Percentiles rank a stretch among this genome's conserved stretches.
These are phyloP conservation scores for Erodium moschatum DNA, from an alignment of 441 rosid species.

Conservation along the genomic window DNA sequence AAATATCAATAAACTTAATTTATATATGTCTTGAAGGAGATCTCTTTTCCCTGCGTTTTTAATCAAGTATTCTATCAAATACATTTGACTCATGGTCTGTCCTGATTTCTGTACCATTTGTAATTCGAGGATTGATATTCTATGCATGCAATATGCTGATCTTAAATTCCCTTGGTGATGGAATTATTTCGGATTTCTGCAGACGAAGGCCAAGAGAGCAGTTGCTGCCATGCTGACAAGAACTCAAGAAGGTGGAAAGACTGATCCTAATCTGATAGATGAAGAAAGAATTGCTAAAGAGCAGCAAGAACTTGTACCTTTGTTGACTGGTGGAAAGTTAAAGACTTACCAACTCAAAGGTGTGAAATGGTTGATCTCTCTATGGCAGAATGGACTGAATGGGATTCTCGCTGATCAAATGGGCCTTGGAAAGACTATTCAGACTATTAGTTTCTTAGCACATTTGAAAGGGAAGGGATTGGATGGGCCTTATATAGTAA, in stretches of 20 bases:
- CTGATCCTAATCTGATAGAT: conserved; percentile 45
- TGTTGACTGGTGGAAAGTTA: conserved; percentile 78
- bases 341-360: conserved; percentile 90
- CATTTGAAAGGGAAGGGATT: conserved; percentile 78
- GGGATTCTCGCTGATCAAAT: conserved; percentile 97
- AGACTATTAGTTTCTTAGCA: conserved; percentile 80
- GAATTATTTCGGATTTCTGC: conserved; percentile 3
- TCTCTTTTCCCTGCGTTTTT: too few relatives aligned
- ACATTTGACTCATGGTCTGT: too few relatives aligned
- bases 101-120: too few relatives aligned
- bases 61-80: too few relatives aligned
- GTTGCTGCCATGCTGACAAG: conserved; percentile 94
- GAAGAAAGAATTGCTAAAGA: conserved; percentile 68
- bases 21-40: too few relatives aligned
- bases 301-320: conserved; percentile 76
- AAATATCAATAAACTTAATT: too few relatives aligned
- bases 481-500: conserved; percentile 78
- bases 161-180: too few relatives aligned
- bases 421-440: conserved; percentile 98
- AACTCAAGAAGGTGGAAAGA: conserved; percentile 41
- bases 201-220: conserved; percentile 81
- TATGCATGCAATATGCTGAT: too few relatives aligned
- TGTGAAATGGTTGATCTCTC: conserved; percentile 83
- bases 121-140: too few relatives aligned
- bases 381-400: conserved; percentile 93